phyloP scores from a whole-genome alignment of 306 rosid species.

The Corylus avellana region DNA sequence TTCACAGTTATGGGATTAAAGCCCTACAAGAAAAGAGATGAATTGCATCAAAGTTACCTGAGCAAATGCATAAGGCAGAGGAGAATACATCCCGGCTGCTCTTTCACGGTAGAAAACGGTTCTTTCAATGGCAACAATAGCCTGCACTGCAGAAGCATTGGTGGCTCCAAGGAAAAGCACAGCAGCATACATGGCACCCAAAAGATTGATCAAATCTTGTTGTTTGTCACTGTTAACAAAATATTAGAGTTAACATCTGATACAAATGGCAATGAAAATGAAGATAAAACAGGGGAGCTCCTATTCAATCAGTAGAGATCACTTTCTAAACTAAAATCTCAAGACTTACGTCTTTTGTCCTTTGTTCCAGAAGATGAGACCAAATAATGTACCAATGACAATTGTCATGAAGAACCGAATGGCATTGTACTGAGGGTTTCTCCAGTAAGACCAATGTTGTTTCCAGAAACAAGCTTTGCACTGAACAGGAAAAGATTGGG shows the following conservation, averaged over 20 bases:
- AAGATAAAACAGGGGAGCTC: not conserved
- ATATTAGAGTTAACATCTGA: not conserved
- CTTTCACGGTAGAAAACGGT: constrained; percentile 82
- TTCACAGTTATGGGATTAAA: not conserved
- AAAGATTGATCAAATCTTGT: constrained; percentile 54
- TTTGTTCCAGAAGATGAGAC: constrained; percentile 62
- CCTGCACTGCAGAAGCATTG: constrained; percentile 58
- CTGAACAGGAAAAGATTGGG: constrained; percentile 51
- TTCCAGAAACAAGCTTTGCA: constrained; percentile 87
- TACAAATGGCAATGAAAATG: not conserved
- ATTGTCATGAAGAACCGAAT: constrained; percentile 47
- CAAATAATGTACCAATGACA: constrained; percentile 50
- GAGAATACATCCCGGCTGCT: constrained; percentile 86
- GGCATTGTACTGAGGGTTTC: constrained; percentile 60
- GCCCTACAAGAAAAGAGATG: not conserved
- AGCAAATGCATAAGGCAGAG: constrained; percentile 68
- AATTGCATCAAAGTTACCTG: constrained; percentile 41
- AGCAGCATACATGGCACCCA: constrained; percentile 69
- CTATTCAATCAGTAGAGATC: not conserved
- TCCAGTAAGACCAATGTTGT: constrained; percentile 80
- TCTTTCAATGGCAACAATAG: constrained; percentile 63
- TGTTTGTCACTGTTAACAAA: constrained; percentile 41
- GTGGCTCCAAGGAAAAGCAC: constrained; percentile 67
- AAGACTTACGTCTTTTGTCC: constrained; percentile 49
- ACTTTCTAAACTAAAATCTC: not conserved